Conservation (phyloP, 2,329 filamentous ascomycete species). For the Trichoderma koningii region DNA sequence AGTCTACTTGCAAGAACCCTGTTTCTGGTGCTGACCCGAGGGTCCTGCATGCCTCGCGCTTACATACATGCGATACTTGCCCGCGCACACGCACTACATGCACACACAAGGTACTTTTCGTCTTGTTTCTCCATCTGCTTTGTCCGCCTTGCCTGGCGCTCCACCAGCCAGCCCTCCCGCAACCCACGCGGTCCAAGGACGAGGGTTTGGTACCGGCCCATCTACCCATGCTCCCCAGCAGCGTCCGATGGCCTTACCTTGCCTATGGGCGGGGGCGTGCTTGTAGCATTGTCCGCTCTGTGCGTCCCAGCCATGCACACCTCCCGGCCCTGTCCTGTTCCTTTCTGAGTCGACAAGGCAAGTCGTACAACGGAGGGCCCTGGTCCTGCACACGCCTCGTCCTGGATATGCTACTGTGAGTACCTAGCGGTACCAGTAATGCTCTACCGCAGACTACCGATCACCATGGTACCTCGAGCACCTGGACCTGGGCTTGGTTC, state of each 20-base stretch:
- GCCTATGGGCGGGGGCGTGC: conserved; percentile 1
- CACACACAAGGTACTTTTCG: not conserved
- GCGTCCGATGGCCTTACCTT: conserved; percentile 19
- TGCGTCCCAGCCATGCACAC: conserved; percentile 9
- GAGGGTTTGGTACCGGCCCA: conserved; percentile 23
- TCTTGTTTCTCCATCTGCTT: conserved; percentile 6
- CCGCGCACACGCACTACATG: not conserved
- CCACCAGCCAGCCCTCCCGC: conserved; percentile 26
- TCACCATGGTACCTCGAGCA: not conserved
- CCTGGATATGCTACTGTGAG: conserved; percentile 10
- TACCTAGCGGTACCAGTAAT: conserved; percentile 14
- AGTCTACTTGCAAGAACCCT: conserved; percentile 13
- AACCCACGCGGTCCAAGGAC: conserved; percentile 26
- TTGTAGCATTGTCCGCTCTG: conserved; percentile 8
- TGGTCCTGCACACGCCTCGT: conserved; percentile 20
- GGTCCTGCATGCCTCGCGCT: conserved; percentile 13
- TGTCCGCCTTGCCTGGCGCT: conserved; percentile 22
- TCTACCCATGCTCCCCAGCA: conserved; percentile 22
- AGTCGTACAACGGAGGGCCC: conserved; percentile 5
- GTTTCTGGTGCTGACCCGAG: conserved; percentile 13
- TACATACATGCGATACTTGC: not conserved
- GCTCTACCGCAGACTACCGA: conserved; percentile 23
- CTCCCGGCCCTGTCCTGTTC: conserved; percentile 17
- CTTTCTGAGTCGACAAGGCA: not conserved
- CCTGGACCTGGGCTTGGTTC: conserved; percentile 17